A percentile compares a stretch with the other conserved stretches of the same genome.
phyloP scores from a whole-genome alignment of 169 alveolate species.

The Plasmodium ovale region DNA sequence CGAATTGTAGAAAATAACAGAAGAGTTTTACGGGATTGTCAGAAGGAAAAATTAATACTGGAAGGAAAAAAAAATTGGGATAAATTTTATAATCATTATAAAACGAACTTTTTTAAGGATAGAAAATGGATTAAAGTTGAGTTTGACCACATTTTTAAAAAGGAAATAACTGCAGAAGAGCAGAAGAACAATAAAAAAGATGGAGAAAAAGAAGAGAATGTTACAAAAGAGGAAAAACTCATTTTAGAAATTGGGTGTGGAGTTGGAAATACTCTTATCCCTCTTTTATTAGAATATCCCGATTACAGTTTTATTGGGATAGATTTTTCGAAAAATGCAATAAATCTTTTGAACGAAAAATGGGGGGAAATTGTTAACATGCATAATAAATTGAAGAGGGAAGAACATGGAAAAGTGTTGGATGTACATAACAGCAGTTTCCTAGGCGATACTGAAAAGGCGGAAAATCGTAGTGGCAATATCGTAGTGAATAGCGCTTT shows the following conservation, averaged over 20 bases:
- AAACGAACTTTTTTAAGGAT: conserved; percentile 92
- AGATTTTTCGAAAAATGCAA: conserved; percentile 93
- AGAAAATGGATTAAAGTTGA: conserved; percentile 93
- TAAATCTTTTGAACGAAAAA: conserved; percentile 85
- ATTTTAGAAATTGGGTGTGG: conserved; percentile 95
- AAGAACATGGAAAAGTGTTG: conserved; percentile 73
- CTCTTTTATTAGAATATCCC: conserved; percentile 84
- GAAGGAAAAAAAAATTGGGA: conserved; percentile 93
- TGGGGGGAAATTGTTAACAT: conserved; percentile 56
- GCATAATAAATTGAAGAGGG: conserved; percentile 27
- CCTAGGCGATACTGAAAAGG: background rate
- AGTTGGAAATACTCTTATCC: conserved; percentile 95
- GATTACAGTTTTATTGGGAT: conserved; percentile 89
- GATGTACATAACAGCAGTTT: conserved; percentile 35
- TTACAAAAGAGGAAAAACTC: conserved; percentile 5
- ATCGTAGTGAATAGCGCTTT: background rate
- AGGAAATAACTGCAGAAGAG: conserved; percentile 4
- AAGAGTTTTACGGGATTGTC: conserved; percentile 42
- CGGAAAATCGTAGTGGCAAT: background rate
- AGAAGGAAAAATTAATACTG: conserved; percentile 82
- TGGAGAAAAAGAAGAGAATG: conserved; percentile 25
- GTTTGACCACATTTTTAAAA: conserved; percentile 86
- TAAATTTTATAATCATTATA: conserved; percentile 91
- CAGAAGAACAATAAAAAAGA: conserved; percentile 5
- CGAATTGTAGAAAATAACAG: conserved; percentile 52